Evolutionary conservation across 257 asterid genomes (phyloP).

Genomic region (Phtheirospermum japonicum): DNA sequence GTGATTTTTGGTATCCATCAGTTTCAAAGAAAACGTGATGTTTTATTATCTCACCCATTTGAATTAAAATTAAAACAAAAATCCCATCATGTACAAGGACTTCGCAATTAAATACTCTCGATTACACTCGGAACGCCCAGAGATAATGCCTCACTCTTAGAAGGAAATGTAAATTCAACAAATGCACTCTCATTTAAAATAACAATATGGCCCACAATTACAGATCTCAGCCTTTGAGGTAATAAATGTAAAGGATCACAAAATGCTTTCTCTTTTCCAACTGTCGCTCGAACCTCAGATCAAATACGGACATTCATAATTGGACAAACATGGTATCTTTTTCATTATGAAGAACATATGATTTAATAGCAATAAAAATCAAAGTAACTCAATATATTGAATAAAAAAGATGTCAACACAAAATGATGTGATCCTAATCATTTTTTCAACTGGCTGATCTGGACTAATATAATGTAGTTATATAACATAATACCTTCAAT

Average conservation of each 20-base stretch:
- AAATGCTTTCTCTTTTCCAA: background rate
- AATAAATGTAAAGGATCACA: background rate
- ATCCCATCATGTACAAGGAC: background rate
- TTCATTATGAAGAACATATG: background rate
- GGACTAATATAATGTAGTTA: background rate
- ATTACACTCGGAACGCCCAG: background rate
- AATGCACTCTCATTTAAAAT: too few species aligned
- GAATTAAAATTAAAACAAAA: constrained; percentile 5
- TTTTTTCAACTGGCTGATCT: background rate
- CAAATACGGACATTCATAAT: constrained; percentile 1
- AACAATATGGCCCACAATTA: background rate
- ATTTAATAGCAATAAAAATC: background rate
- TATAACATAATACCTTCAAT: background rate
- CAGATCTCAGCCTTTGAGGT: background rate
- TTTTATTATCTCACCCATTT: background rate
- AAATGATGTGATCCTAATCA: background rate
- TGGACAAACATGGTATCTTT: background rate
- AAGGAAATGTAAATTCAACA: too few species aligned
- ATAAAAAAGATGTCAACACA: background rate
- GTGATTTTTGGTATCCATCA: background rate
- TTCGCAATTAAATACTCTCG: background rate
- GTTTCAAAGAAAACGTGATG: background rate
- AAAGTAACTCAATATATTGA: background rate
- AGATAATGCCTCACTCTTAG: too few species aligned
- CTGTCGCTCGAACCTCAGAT: background rate